Base-by-base conservation (phyloP, 2,329 filamentous ascomycete genomes). In the Xylaria hypoxylon region DNA sequence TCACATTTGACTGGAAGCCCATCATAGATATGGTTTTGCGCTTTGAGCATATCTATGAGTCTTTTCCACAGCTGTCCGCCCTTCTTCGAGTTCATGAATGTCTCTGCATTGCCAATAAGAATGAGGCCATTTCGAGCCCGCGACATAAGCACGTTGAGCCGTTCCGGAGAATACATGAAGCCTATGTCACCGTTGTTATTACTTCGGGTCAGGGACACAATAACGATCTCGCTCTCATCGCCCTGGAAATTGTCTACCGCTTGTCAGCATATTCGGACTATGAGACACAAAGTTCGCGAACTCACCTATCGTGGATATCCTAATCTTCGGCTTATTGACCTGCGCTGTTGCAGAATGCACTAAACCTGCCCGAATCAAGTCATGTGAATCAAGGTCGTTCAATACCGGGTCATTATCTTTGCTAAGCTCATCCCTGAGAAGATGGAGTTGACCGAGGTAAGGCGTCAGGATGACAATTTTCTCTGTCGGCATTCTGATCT, bases 221-320 rank as follows among this genome's bases (percentile, higher is more conserved):
- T 85, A 0, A 93, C 88, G n/a, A 94, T 90, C 1, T 93, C 87
- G 42, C 87, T 89, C 70, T 94, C 91, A 72, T 94, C 91, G 0
- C 92, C 91, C 75, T 94, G 91, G 65, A 91, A 94, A 68, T 94
- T 94, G 68, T 94, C 91, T 91, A 66, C 22, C 3, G 17, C 22
- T 38, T 58, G 31, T 56, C n/a, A 26, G 33, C 74, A 7, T 28
- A 38, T 35, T 47, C 3, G 22, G 13, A 38, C 24, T 61, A 38
- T 3, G 15, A 35, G 28, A 38, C 13, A 53, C 13, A 2, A 28
- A 5, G 31, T 28, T 24, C 13, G 24, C 19, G 19, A 38, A 38
- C 85, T 75, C 77, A 91, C 89, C 89, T 58, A 93, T 90, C 0
- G 91, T 92, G 0, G 91, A 92, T 0, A 94, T 80, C 0, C 84